A percentile compares a stretch with the other conserved stretches of the same genome.
Conservation (phyloP, 1,284 basidiomycete genomes). For the Tilletia indica region DNA sequence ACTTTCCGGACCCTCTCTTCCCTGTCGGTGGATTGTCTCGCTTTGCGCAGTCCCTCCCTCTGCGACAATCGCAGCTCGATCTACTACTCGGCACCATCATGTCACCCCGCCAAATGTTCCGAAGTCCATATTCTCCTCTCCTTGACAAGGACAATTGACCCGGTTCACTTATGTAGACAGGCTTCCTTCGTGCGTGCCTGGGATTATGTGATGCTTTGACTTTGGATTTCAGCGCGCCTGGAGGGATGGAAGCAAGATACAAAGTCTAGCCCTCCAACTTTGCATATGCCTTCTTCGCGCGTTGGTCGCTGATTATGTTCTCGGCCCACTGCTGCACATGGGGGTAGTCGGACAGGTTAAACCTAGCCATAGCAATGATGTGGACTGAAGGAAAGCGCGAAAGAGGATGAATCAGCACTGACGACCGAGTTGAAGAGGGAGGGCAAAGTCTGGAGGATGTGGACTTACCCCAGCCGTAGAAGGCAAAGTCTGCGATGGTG, state of each 20-base stretch:
- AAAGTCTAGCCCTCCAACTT: slow-evolving; percentile 26
- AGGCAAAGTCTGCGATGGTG: slow-evolving; percentile 47
- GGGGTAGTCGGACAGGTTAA: slow-evolving; percentile 41
- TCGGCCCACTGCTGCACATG: slow-evolving; percentile 38
- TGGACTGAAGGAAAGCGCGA: neutral
- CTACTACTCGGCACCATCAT: too few relatives aligned
- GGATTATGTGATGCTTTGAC: too few relatives aligned
- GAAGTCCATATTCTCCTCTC: too few relatives aligned
- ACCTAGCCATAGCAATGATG: slow-evolving; percentile 25
- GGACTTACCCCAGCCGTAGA: slow-evolving; percentile 25
- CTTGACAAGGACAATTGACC: too few relatives aligned
- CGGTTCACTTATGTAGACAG: too few relatives aligned
- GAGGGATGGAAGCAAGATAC: neutral
- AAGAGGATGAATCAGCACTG: slow-evolving; percentile 34
- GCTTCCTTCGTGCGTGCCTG: too few relatives aligned
- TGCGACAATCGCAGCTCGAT: too few relatives aligned
- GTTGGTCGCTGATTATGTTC: slow-evolving; percentile 33
- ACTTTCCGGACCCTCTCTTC: too few relatives aligned
- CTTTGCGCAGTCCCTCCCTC: too few relatives aligned
- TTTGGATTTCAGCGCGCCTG: too few relatives aligned
- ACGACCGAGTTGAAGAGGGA: neutral
- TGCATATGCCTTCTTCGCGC: slow-evolving; percentile 33
- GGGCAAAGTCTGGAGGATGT: neutral
- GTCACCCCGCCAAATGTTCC: too few relatives aligned
- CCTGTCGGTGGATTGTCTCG: too few relatives aligned